Evolutionary conservation across 306 rosid species (phyloP).

Genomic region (Myrica gale): DNA sequence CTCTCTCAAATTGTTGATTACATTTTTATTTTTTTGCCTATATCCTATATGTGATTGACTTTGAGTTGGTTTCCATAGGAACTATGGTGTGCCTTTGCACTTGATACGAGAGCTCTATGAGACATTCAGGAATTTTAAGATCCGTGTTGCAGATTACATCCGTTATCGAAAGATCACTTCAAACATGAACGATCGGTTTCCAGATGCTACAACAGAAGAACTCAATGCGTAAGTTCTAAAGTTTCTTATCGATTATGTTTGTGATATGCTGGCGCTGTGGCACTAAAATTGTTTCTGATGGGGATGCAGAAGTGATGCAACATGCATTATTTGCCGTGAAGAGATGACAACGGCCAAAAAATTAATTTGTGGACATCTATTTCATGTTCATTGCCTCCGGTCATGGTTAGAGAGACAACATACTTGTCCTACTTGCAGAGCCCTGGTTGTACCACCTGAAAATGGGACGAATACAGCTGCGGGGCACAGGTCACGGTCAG

Average conservation of each 20-base stretch:
- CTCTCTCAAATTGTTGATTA: not conserved
- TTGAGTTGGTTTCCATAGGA: constrained; percentile 44
- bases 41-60: constrained; percentile 15
- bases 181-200: constrained; percentile 97
- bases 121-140: constrained; percentile 93
- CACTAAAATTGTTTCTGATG: constrained; percentile 25
- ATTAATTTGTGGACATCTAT: constrained; percentile 91
- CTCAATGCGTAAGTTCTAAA: constrained; percentile 72
- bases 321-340: constrained; percentile 98
- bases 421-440: constrained; percentile 99
- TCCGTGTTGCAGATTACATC: constrained; percentile 80
- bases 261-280: constrained; percentile 12
- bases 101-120: constrained; percentile 95
- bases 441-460: constrained; percentile 91
- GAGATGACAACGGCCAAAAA: constrained; percentile 98
- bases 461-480: constrained; percentile 57
- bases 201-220: constrained; percentile 96
- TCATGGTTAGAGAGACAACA: constrained; percentile 99
- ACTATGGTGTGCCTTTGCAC: constrained; percentile 95
- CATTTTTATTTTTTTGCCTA: not conserved
- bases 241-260: constrained; percentile 18
- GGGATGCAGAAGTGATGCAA: constrained; percentile 83
- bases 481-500: constrained; percentile 64
- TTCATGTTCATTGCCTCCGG: constrained; percentile 95
- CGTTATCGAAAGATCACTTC: constrained; percentile 97